Conservation (phyloP, 345 rosid genomes). For the Psidium guajava region DNA sequence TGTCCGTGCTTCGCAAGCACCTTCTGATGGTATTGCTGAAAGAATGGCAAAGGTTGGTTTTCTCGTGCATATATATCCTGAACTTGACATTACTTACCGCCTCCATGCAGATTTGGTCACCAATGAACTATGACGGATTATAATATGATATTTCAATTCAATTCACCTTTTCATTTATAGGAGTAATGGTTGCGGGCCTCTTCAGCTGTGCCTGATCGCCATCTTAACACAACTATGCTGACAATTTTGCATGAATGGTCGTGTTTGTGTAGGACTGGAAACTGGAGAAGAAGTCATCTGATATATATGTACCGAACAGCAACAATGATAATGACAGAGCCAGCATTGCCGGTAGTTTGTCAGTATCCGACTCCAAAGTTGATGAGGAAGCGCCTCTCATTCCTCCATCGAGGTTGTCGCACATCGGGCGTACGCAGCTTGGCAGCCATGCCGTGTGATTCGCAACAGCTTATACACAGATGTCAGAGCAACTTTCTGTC, state of each 20-base stretch:
- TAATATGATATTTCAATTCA: neutral
- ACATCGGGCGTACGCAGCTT: slow-evolving; percentile 72
- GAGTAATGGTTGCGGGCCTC: neutral
- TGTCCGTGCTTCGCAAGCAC: slow-evolving; percentile 63
- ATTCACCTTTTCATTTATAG: neutral
- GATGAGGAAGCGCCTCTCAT: slow-evolving; percentile 88
- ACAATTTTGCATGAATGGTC: neutral
- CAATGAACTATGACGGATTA: neutral
- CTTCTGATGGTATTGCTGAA: slow-evolving; percentile 58
- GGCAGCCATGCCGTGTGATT: slow-evolving; percentile 39
- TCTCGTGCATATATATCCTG: neutral
- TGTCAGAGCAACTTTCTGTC: neutral
- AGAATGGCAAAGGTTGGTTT: slow-evolving; percentile 65
- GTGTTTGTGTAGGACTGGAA: slow-evolving; percentile 62
- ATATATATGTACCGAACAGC: slow-evolving; percentile 42
- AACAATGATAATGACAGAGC: slow-evolving; percentile 25
- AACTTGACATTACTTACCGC: too few relatives aligned
- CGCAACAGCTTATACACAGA: neutral
- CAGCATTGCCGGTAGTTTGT: slow-evolving; percentile 13
- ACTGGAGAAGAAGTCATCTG: slow-evolving; percentile 90
- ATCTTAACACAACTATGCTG: neutral
- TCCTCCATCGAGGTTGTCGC: slow-evolving; percentile 60
- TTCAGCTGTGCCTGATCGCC: neutral
- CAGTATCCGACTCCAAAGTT: slow-evolving; percentile 25
- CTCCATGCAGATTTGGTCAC: neutral